Conservation (phyloP, 2,329 filamentous ascomycete genomes). For the Aspergillus brasiliensis region DNA sequence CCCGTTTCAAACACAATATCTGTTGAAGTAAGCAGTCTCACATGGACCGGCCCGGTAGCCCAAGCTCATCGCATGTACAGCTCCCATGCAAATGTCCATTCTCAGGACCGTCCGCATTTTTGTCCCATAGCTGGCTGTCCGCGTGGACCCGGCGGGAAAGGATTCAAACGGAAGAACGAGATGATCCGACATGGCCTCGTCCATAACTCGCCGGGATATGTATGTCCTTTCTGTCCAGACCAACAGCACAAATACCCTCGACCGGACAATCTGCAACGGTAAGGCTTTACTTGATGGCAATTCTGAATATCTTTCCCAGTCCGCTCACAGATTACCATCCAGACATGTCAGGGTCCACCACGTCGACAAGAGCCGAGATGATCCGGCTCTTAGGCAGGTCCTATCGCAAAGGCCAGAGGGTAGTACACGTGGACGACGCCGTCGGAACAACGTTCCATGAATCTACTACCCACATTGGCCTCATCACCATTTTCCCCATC, state of each 20-base stretch:
- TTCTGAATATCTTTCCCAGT: background rate
- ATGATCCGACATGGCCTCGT: constrained; percentile 82
- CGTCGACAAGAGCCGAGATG: constrained; percentile 84
- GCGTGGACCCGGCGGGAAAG: constrained; percentile 63
- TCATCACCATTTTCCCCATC: background rate
- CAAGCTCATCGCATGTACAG: constrained; percentile 27
- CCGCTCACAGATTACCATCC: constrained; percentile 6
- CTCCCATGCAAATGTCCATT: constrained; percentile 63
- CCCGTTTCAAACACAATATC: constrained; percentile 66
- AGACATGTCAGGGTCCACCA: constrained; percentile 95
- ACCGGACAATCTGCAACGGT: constrained; percentile 95
- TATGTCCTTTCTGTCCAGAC: constrained; percentile 94
- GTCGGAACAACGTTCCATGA: constrained; percentile 51
- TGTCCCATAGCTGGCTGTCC: constrained; percentile 62
- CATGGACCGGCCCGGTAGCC: background rate
- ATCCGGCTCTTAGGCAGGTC: constrained; percentile 77
- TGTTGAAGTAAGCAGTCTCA: constrained; percentile 58
- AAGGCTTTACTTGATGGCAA: constrained; percentile 35
- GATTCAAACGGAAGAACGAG: constrained; percentile 70
- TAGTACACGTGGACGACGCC: constrained; percentile 74
- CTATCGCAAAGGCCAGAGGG: constrained; percentile 84
- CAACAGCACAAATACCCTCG: constrained; percentile 92
- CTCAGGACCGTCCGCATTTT: constrained; percentile 63
- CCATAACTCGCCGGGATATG: constrained; percentile 90
- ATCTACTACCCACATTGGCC: background rate